Percentiles rank a stretch among this genome's conserved stretches.
Conservation (phyloP, 306 rosid genomes). For the Glycyrrhiza uralensis region DNA sequence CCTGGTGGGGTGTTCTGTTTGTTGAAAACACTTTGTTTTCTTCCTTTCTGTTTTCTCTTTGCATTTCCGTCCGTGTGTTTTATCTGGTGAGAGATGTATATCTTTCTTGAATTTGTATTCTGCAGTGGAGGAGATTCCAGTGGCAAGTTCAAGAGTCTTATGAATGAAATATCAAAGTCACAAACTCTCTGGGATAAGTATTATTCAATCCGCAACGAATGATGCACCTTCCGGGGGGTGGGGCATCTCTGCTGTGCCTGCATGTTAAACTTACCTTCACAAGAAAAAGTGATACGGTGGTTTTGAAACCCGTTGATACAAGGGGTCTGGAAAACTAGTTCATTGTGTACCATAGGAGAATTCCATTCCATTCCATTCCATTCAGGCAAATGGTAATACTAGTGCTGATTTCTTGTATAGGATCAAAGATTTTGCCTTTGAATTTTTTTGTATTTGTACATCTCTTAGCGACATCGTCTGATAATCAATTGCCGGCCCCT, state of each 20-base stretch:
- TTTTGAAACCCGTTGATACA: constrained; percentile 18
- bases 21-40: neutral
- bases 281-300: constrained; percentile 6
- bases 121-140: constrained; percentile 98
- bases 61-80: neutral
- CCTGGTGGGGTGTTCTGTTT: no score
- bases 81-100: neutral
- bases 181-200: constrained; percentile 76
- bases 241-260: constrained; percentile 22
- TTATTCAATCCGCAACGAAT: constrained; percentile 87
- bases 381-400: constrained; percentile 22
- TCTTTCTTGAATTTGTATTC: constrained; percentile 12
- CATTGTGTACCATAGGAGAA: constrained; percentile 21
- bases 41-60: neutral
- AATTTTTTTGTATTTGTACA: neutral
- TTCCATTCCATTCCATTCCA: constrained; percentile 16
- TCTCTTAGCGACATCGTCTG: constrained; percentile 15
- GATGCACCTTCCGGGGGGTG: constrained; percentile 27
- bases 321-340: constrained; percentile 22
- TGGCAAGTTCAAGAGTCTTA: constrained; percentile 86
- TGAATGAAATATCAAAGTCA: constrained; percentile 80
- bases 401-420: constrained; percentile 45
- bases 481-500: constrained; percentile 6
- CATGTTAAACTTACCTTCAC: neutral
- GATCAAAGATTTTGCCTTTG: constrained; percentile 29